A percentile compares a stretch with the other conserved stretches of the same genome.
These are phyloP conservation scores for Pneumocystis oryctolagi DNA, from an alignment of 1,139 yeast genomes.

Conservation along the genomic window DNA sequence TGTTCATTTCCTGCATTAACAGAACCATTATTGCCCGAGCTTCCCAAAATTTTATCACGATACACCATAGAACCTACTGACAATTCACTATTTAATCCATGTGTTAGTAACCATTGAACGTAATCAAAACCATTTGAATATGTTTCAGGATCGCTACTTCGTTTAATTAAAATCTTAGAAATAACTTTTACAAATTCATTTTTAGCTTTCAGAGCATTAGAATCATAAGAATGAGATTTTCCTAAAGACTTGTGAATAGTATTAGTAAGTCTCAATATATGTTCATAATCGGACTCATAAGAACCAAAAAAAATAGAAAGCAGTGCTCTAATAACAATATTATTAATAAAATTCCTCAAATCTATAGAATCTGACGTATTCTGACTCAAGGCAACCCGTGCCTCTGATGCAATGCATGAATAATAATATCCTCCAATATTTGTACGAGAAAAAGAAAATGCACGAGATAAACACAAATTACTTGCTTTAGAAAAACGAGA, in stretches of 20 bases:
- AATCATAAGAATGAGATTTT: not conserved
- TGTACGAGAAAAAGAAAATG: not conserved
- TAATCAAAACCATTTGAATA: not conserved
- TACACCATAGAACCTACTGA: not conserved
- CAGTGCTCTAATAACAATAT: not conserved
- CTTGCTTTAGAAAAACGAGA: not conserved
- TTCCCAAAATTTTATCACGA: not conserved
- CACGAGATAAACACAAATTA: not conserved
- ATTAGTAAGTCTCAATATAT: not conserved
- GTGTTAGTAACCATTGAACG: not conserved
- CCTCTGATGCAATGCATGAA: not conserved
- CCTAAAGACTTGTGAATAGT: not conserved
- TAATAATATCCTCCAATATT: not conserved
- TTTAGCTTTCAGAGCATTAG: not conserved
- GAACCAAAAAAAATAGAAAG: conserved; percentile 1
- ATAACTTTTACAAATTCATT: not conserved
- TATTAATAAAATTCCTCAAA: not conserved
- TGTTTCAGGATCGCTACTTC: not conserved
- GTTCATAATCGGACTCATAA: not conserved
- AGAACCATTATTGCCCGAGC: not conserved
- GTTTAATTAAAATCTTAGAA: not conserved
- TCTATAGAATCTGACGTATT: not conserved
- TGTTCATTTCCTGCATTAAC: not conserved
- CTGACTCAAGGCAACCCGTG: not conserved
- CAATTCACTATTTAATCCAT: not conserved